These are phyloP conservation scores for Syzygium jambos DNA, from an alignment of 345 rosid genomes.

Conservation along the genomic window DNA sequence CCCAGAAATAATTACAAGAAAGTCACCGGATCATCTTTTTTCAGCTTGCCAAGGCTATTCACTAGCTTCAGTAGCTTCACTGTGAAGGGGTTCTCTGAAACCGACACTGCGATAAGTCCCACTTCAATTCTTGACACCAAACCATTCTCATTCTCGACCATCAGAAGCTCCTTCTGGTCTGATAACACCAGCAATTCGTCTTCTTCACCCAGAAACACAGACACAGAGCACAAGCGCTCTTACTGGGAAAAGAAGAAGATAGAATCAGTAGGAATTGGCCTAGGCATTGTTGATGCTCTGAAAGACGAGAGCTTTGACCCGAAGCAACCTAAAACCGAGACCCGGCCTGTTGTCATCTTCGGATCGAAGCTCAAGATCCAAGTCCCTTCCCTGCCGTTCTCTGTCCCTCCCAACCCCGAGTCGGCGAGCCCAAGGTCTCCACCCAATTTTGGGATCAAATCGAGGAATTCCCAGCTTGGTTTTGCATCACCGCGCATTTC, in stretches of 20 bases:
- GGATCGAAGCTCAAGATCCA: constrained; percentile 84
- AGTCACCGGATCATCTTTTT: constrained; percentile 29
- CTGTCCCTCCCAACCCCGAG: constrained; percentile 14
- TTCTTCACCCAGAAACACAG: constrained; percentile 11
- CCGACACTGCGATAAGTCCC: constrained; percentile 60
- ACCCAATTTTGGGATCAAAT: constrained; percentile 60
- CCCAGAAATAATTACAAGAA: constrained; percentile 25
- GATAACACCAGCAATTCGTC: constrained; percentile 15
- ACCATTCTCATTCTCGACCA: constrained; percentile 52
- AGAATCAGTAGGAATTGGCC: constrained; percentile 29
- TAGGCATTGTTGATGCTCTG: constrained; percentile 65
- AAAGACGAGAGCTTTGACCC: constrained; percentile 26
- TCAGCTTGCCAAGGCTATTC: constrained; percentile 47
- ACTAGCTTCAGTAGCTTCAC: constrained; percentile 47
- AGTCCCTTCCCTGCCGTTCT: constrained; percentile 37
- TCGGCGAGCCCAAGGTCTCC: constrained; percentile 47
- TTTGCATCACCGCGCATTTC: background rate
- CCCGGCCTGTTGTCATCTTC: constrained; percentile 40
- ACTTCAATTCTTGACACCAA: constrained; percentile 81
- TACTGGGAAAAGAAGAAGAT: constrained; percentile 25
- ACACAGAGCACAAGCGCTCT: background rate
- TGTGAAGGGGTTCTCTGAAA: constrained; percentile 24
- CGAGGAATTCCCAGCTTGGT: constrained; percentile 23
- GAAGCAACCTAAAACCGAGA: constrained; percentile 36
- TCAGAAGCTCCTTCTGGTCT: constrained; percentile 60